phyloP scores from a whole-genome alignment of 371 early-diverging fungal species.

The Mortierella sp. region DNA sequence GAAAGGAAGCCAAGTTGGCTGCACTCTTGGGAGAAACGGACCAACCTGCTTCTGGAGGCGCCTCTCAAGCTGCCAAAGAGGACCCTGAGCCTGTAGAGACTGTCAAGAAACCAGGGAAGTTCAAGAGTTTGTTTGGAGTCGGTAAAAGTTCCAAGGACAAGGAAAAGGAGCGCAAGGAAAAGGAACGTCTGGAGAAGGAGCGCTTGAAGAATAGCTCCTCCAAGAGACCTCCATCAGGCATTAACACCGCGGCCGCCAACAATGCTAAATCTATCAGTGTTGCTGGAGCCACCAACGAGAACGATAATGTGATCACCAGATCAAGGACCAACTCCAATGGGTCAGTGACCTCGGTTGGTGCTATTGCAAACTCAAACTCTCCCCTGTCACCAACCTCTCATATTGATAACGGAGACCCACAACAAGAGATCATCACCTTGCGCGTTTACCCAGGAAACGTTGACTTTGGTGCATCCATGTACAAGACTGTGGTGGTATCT shows the following conservation, averaged over 20 bases:
- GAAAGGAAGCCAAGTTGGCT: constrained; percentile 38
- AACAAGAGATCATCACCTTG: constrained; percentile 39
- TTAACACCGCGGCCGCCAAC: not conserved
- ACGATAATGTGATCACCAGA: constrained; percentile 20
- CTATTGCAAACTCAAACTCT: not conserved
- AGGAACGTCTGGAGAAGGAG: constrained; percentile 41
- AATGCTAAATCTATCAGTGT: not conserved
- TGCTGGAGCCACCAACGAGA: constrained; percentile 4
- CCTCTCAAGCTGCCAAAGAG: not conserved
- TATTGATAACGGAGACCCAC: not conserved
- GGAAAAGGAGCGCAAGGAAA: constrained; percentile 46
- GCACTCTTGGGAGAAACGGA: constrained; percentile 36
- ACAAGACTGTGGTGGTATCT: constrained; percentile 63
- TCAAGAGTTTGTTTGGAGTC: constrained; percentile 42
- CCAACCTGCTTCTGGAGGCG: not conserved
- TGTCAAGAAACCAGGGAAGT: constrained; percentile 48
- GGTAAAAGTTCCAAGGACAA: constrained; percentile 56
- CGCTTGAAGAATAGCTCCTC: constrained; percentile 6
- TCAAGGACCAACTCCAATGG: constrained; percentile 45
- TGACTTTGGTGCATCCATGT: constrained; percentile 61
- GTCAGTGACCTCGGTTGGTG: constrained; percentile 22
- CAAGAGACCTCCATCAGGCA: constrained; percentile 9
- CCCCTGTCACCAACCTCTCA: constrained; percentile 17
- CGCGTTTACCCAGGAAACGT: constrained; percentile 69
- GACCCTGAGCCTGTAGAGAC: constrained; percentile 17